Evolutionary conservation across 257 asterid genomes (phyloP).

Genomic region (Solanum tarapatanum): DNA sequence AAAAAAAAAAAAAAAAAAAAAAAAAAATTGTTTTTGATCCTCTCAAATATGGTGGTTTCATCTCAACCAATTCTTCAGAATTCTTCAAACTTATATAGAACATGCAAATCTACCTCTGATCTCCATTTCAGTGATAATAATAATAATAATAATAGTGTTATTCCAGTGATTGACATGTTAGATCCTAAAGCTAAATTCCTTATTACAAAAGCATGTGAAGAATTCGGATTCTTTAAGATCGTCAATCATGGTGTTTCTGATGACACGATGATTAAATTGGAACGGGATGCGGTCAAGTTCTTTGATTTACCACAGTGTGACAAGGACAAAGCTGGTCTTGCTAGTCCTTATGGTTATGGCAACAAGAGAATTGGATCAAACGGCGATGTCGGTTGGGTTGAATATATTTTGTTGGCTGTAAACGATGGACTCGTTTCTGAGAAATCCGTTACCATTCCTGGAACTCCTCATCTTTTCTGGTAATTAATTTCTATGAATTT

Average conservation of each 20-base stretch:
- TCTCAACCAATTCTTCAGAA: conserved; percentile 1
- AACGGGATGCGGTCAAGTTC: conserved; percentile 11
- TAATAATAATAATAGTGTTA: background rate
- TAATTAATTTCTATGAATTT: background rate
- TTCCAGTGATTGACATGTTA: conserved; percentile 17
- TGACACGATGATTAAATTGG: conserved; percentile 9
- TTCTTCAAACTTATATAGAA: background rate
- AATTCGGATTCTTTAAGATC: conserved; percentile 18
- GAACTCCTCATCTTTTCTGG: conserved; percentile 6
- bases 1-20: too few relatives aligned
- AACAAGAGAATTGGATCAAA: conserved; percentile 14
- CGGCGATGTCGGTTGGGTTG: conserved; percentile 25
- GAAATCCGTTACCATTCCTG: background rate
- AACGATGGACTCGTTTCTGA: background rate
- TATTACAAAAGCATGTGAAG: conserved; percentile 15
- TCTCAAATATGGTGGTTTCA: conserved; percentile 6
- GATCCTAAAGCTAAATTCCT: conserved; percentile 8
- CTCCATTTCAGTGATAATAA: too few relatives aligned
- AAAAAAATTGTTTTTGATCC: background rate
- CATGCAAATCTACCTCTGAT: conserved; percentile 3
- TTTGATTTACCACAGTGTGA: conserved; percentile 12
- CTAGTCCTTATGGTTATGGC: conserved; percentile 22
- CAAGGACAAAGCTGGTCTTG: conserved; percentile 10
- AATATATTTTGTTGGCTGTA: conserved; percentile 11
- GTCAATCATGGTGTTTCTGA: conserved; percentile 15